These are phyloP conservation scores for Astrothelium subdiscretum DNA, from an alignment of 495 filamentous ascomycete species.

Conservation along the genomic window DNA sequence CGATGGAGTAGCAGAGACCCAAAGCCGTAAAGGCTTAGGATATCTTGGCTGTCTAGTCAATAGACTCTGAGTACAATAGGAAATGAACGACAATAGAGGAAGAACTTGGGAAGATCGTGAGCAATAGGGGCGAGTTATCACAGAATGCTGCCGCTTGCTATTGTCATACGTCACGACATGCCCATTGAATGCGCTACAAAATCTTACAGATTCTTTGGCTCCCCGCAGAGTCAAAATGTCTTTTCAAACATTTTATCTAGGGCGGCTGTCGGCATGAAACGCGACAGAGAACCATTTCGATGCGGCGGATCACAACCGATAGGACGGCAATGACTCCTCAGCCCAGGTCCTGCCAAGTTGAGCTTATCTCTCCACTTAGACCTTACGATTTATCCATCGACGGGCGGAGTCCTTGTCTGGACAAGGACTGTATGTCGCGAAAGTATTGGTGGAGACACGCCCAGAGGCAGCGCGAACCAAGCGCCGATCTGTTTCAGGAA, in stretches of 20 bases:
- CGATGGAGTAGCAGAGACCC: slow-evolving; percentile 5
- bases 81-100: slow-evolving; percentile 13
- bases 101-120: slow-evolving; percentile 7
- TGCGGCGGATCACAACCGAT: not conserved
- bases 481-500: slow-evolving; percentile 17
- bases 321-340: not conserved
- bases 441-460: slow-evolving; percentile 16
- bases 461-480: slow-evolving; percentile 8
- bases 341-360: not conserved
- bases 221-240: not conserved
- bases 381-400: not conserved
- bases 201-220: not conserved
- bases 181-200: not conserved
- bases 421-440: slow-evolving; percentile 4
- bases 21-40: slow-evolving; percentile 17
- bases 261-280: not conserved
- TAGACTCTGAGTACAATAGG: slow-evolving; percentile 15
- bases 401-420: not conserved
- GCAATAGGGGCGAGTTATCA: slow-evolving; percentile 4
- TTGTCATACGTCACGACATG: slow-evolving; percentile 1
- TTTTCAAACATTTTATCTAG: not conserved
- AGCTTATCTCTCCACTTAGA: not conserved
- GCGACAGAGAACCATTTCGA: not conserved
- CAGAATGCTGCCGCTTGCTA: not conserved
- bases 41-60: slow-evolving; percentile 8